These are phyloP conservation scores for Xylaria sp. DNA, from an alignment of 2,329 filamentous ascomycete genomes.

Conservation along the genomic window DNA sequence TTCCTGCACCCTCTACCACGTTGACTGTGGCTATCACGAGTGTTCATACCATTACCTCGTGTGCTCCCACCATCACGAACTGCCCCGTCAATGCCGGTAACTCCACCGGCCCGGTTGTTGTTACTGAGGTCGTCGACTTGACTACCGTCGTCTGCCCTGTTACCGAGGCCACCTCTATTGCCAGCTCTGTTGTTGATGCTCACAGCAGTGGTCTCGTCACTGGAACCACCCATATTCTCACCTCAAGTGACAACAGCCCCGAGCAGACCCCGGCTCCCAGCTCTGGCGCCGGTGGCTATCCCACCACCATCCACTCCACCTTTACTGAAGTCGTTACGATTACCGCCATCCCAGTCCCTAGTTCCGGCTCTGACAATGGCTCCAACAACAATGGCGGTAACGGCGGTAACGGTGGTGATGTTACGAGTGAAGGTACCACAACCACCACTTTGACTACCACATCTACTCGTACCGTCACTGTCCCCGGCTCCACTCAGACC, in stretches of 20 bases:
- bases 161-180: constrained; percentile 39
- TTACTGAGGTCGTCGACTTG: constrained; percentile 45
- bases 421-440: constrained; percentile 33
- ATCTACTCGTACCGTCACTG: constrained; percentile 42
- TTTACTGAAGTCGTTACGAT: constrained; percentile 39
- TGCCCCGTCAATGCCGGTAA: constrained; percentile 39
- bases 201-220: constrained; percentile 42
- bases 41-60: constrained; percentile 42
- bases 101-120: constrained; percentile 38
- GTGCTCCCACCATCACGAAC: constrained; percentile 44
- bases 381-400: no score
- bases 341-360: constrained; percentile 30
- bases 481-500: constrained; percentile 27
- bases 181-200: constrained; percentile 40
- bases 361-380: constrained; percentile 14
- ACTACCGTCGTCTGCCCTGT: constrained; percentile 48
- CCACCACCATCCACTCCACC: constrained; percentile 40
- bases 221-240: constrained; percentile 37
- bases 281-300: constrained; percentile 19
- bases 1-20: constrained; percentile 36
- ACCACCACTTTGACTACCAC: constrained; percentile 41
- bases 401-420: constrained; percentile 24
- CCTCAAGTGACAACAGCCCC: constrained; percentile 27
- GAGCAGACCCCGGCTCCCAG: constrained; percentile 24
- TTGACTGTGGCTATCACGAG: constrained; percentile 41